Evolutionary conservation across 305 asterid genomes (phyloP), one percentile per base, ranked within the genome.

Genomic region (Vinca major): DNA sequence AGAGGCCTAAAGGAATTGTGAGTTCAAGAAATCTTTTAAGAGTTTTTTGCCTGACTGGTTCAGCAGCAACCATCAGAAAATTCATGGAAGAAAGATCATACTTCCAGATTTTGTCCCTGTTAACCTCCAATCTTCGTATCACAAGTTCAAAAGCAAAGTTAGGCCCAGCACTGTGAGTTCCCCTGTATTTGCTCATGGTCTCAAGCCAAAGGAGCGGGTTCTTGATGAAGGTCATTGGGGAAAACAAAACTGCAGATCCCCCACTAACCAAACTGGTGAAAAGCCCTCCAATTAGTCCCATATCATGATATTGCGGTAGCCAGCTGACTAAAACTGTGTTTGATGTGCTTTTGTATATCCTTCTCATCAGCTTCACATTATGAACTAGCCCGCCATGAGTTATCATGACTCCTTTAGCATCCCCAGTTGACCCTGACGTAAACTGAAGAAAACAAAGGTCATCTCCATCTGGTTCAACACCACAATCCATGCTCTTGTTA

Each of bases 381-480:
- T 87, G 96, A 67, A 84, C 79, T n/a, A 89, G 82, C 60, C 94
- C 91, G 8, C 85, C 81, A 37, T 87, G 90, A 43, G 88, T 85
- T 63, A 89, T 85, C 91, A 84, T 87, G 55, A 89, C 96, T 68
- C 96, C 96, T 74, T 89, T 89, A 17, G 96, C 84, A 62, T 87
- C 90, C 40, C 87, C 86, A 0, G 96, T 89, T 7, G 96, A 89
- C n/a, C 96, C 91, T n/a, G 96, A 89, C 19, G 96, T 89, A 74
- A 82, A 89, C 20, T 89, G 96, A 41, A 89, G 87, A 73, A 89
- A 89, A 63, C 94, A 85, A 57, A 87, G 70, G 54, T 88, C 87
- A 2, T 82, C 41, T 40, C 65, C 19, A 13, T 72, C 54, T 39
- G 85, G 83, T 39, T 82, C 83, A 7, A 61, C 26, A 14, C 61